Evolutionary conservation across 2,329 filamentous ascomycete species (phyloP).

Genomic region (Fusarium tricinctum): DNA sequence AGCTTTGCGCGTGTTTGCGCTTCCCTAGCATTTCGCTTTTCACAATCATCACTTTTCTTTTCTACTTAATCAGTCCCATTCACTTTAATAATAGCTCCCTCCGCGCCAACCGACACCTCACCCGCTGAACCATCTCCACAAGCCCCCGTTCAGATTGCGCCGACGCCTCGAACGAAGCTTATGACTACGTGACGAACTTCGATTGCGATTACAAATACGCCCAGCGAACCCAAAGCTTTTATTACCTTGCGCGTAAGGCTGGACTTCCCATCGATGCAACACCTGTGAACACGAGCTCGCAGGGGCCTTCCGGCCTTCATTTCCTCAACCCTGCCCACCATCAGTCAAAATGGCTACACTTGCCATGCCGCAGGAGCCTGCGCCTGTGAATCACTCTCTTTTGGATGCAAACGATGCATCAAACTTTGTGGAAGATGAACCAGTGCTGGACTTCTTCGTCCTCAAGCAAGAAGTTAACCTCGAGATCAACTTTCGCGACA

Average conservation of each 20-base stretch:
- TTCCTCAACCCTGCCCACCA: conserved; percentile 41
- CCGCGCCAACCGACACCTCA: conserved; percentile 1
- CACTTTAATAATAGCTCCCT: conserved; percentile 7
- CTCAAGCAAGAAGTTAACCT: conserved; percentile 90
- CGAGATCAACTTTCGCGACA: conserved; percentile 86
- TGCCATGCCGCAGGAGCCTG: conserved; percentile 39
- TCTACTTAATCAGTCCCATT: background rate
- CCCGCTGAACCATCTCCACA: conserved; percentile 23
- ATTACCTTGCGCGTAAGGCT: background rate
- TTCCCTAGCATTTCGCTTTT: conserved; percentile 21
- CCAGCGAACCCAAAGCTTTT: conserved; percentile 7
- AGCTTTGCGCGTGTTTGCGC: conserved; percentile 37
- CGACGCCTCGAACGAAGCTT: conserved; percentile 20
- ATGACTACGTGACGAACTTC: conserved; percentile 27
- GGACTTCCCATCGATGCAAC: conserved; percentile 43
- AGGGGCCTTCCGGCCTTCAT: conserved; percentile 47
- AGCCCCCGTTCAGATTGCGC: conserved; percentile 36
- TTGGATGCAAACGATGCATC: conserved; percentile 53
- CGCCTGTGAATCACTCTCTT: conserved; percentile 48
- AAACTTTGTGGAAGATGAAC: conserved; percentile 54
- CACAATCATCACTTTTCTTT: conserved; percentile 6
- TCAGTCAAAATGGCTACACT: conserved; percentile 35
- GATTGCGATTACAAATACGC: conserved; percentile 16
- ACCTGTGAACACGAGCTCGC: conserved; percentile 40
- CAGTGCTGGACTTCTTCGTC: conserved; percentile 65